These are phyloP conservation scores for Cydonia oblonga DNA, from an alignment of 331 rosid genomes.

Conservation along the genomic window DNA sequence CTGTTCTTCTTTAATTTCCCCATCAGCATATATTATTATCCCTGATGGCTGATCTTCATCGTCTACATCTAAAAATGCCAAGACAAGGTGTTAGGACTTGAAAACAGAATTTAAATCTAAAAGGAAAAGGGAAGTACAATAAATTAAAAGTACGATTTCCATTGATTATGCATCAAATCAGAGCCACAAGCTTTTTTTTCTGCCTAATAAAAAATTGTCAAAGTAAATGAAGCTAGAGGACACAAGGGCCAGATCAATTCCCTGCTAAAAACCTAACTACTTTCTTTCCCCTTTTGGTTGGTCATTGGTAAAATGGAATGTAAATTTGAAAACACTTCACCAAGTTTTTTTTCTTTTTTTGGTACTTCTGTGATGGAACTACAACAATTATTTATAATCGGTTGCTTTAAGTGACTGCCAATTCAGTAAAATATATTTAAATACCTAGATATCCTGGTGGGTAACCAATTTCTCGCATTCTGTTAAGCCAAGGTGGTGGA, in stretches of 20 bases:
- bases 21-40: constrained; percentile 60
- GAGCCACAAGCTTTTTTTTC: too few relatives aligned
- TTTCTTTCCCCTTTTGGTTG: too few relatives aligned
- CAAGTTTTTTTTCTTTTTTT: too few relatives aligned
- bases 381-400: not conserved
- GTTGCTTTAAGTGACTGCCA: not conserved
- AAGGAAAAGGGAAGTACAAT: too few relatives aligned
- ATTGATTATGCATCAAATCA: too few relatives aligned
- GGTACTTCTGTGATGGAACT: not conserved
- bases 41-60: constrained; percentile 87
- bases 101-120: not conserved
- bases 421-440: constrained; percentile 9
- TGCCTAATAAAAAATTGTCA: too few relatives aligned
- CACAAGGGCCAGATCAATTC: too few relatives aligned
- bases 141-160: too few relatives aligned
- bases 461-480: constrained; percentile 98
- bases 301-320: too few relatives aligned
- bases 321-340: too few relatives aligned
- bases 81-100: not conserved
- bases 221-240: too few relatives aligned
- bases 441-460: constrained; percentile 96
- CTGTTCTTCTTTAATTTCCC: constrained; percentile 43
- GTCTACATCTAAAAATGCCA: constrained; percentile 48
- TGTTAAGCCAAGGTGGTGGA: constrained; percentile 96
- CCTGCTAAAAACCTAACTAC: too few relatives aligned